Evolutionary conservation across 305 asterid genomes (phyloP), one percentile per base, ranked within the genome.

Genomic region (Solanum hybrid): DNA sequence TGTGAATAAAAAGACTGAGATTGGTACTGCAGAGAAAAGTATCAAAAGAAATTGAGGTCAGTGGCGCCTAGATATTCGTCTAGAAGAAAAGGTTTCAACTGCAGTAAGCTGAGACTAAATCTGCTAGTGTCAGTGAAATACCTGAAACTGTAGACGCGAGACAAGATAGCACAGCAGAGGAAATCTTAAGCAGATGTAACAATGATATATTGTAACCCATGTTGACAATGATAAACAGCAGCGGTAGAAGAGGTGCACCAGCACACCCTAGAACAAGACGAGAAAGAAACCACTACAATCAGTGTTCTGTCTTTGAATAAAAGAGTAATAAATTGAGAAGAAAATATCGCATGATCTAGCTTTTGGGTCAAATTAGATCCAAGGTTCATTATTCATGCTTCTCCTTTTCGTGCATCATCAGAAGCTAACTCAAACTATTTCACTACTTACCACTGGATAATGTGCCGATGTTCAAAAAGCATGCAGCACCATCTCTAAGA

Each of bases 111-210:
- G 36, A 35, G 27, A 84, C 45, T 84, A 31, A 32, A 85, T 85
- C 32, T 3, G n/a, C 45, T 8, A 60, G 37, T 22, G 24, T 69
- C n/a, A 4, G 27, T 38, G 79, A 93, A 90, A 51, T 90, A 96
- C 99, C 99, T 93, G 99, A 95, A 92, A 96, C 91, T 89, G 99
- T 97, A 66, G 99, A 96, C 10, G 95, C 97, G 81, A 94, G 93
- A 93, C 98, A 95, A 85, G 98, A 95, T 69, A 96, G 95, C 72
- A 96, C 98, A 79, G 98, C 99, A 27, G 98, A 96, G 92, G 98
- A 97, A 93, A 97, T 95, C 95, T 96, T 95, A 87, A 97, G 95
- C 89, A 96, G 94, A 92, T 96, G 98, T 93, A 97, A 91, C 90
- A 97, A 92, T n/a, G 99, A 96, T 88, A 97, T 87, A 86, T 97